These are phyloP conservation scores for Gnomoniopsis sp. DNA, from an alignment of 2,329 filamentous ascomycete genomes.

Conservation along the genomic window DNA sequence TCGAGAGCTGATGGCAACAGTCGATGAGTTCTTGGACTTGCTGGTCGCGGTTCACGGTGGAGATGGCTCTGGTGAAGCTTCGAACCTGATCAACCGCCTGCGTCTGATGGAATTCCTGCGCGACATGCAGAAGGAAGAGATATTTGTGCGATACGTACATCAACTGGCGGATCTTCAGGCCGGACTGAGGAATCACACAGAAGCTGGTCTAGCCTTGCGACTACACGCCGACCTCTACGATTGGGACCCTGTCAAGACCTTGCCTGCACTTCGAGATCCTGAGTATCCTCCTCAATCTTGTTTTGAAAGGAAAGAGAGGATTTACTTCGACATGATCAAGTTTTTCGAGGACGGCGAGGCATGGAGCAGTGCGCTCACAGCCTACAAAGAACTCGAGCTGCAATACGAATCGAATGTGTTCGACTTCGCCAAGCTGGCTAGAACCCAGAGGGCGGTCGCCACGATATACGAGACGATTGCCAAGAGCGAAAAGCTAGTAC, in stretches of 20 bases:
- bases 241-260: slow-evolving; percentile 72
- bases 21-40: slow-evolving; percentile 88
- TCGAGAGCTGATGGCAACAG: slow-evolving; percentile 74
- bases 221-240: slow-evolving; percentile 91
- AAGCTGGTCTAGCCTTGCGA: slow-evolving; percentile 83
- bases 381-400: slow-evolving; percentile 85
- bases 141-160: slow-evolving; percentile 94
- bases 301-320: slow-evolving; percentile 87
- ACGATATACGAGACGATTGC: slow-evolving; percentile 86
- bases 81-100: slow-evolving; percentile 81
- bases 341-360: slow-evolving; percentile 92
- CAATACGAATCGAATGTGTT: slow-evolving; percentile 89
- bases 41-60: slow-evolving; percentile 84
- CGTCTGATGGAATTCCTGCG: slow-evolving; percentile 94
- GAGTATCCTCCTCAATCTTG: slow-evolving; percentile 77
- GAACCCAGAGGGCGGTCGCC: slow-evolving; percentile 85
- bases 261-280: slow-evolving; percentile 68
- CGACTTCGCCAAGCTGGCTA: slow-evolving; percentile 87
- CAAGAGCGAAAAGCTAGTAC: slow-evolving; percentile 73
- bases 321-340: slow-evolving; percentile 94
- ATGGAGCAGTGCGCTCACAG: slow-evolving; percentile 82
- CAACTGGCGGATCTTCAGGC: slow-evolving; percentile 79
- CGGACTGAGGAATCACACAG: slow-evolving; percentile 72
- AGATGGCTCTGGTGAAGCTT: slow-evolving; percentile 69
- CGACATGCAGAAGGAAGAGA: slow-evolving; percentile 95